Base-by-base conservation (phyloP, 371 early-diverging fungal species). In the Rhizomucor miehei region DNA sequence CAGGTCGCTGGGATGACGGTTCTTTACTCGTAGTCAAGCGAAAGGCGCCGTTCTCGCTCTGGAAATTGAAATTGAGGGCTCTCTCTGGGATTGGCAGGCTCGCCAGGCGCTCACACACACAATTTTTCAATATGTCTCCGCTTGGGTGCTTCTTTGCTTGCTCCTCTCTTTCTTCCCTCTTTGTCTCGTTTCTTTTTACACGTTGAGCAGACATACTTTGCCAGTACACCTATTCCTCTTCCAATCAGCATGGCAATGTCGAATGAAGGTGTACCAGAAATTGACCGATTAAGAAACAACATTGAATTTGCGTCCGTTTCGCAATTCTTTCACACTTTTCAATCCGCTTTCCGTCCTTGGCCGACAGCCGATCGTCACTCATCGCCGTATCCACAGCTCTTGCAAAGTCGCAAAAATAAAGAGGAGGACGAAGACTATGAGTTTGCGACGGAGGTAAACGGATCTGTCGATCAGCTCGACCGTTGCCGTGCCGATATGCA, bases 301-400 rank as follows among this genome's bases (percentile, higher is more conserved):
- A 60, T 73, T 47, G 66, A 74, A 34, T 77, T 77, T 61, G 79
- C 81, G 60, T 62, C 75, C 47, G 60, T 67, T 24, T 48, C 71
- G 6, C 75, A 79, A 54, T 74, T 76, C 54, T 66, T 75, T 12
- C 71, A 76, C 44, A 70, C 69, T 6, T 73, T 70, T 48, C 65
- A 67, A 53, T 52, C 66, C n/a, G 78, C 78, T 1, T 71, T 72
- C 46, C 60, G 51, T 10, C 74, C 77, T 36, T 73, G 73, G 73
- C 75, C 67, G 43, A 50, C 41, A n/a, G 39, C 23, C 20, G 48
- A 40, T 37, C 52, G 53, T 40, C 56, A 44, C 49, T 54, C 56
- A 48, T 40, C 46, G 40, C 36, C 41, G 13, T 37, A 56, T 24
- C 43, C 49, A n/a, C 55, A 48, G 19, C 29, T 46, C 20, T 14